Conservation (phyloP, 2,329 filamentous ascomycete species). For the Fusarium humuli region DNA sequence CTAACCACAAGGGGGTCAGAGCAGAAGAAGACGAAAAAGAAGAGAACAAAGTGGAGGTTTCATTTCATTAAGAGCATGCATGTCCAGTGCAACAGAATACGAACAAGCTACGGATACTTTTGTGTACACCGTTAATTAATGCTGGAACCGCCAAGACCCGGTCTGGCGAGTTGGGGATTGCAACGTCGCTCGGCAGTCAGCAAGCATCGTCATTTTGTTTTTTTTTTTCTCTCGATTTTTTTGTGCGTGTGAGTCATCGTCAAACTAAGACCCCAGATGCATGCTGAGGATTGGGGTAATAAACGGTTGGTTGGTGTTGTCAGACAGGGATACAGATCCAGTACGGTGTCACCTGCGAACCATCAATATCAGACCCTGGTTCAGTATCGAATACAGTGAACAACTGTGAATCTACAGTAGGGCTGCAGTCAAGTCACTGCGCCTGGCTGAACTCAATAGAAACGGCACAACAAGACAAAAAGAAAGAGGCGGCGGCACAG, state of each 20-base stretch:
- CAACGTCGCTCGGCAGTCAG: slow-evolving; percentile 33
- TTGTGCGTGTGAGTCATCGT: slow-evolving; percentile 42
- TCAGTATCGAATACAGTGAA: not conserved
- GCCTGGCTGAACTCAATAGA: not conserved
- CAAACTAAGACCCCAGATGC: slow-evolving; percentile 30
- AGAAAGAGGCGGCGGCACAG: slow-evolving; percentile 36
- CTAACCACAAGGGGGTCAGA: not conserved
- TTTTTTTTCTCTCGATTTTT: not conserved
- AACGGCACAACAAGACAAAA: slow-evolving; percentile 7
- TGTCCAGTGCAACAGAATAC: slow-evolving; percentile 20
- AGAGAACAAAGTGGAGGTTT: slow-evolving; percentile 35
- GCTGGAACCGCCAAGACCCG: slow-evolving; percentile 37
- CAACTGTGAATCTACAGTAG: slow-evolving; percentile 12
- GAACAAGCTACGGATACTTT: slow-evolving; percentile 28
- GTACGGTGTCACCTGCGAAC: slow-evolving; percentile 30
- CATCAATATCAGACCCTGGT: slow-evolving; percentile 29
- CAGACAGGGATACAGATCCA: slow-evolving; percentile 44
- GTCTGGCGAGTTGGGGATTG: slow-evolving; percentile 32
- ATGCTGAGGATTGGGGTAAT: slow-evolving; percentile 2
- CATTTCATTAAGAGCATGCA: slow-evolving; percentile 38
- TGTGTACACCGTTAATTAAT: slow-evolving; percentile 21
- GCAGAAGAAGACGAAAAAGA: not conserved
- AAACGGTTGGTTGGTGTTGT: slow-evolving; percentile 14
- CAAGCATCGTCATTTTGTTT: slow-evolving; percentile 22
- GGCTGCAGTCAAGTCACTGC: slow-evolving; percentile 23